Conservation (phyloP, 768 basidiomycete genomes). For the Suillus plorans region DNA sequence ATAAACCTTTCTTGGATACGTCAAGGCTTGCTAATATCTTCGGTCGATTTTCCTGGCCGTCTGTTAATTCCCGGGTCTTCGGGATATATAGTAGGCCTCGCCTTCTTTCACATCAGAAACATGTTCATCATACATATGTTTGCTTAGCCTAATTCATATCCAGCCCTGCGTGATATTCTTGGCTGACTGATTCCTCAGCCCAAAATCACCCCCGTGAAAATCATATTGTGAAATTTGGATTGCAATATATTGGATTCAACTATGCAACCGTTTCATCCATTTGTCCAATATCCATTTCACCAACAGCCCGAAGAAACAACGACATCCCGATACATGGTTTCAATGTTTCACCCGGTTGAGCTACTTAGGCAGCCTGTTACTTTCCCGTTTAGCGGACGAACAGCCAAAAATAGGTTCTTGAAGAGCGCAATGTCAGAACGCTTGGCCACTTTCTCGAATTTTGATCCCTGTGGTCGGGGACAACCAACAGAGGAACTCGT, state of each 20-base stretch:
- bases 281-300: background rate
- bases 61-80: background rate
- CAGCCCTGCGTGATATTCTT: background rate
- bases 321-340: slow-evolving; percentile 8
- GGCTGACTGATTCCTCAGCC: background rate
- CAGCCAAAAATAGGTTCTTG: slow-evolving; percentile 30
- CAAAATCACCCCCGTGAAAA: background rate
- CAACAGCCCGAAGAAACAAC: background rate
- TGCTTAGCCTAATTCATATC: background rate
- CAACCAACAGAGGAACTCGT: slow-evolving; percentile 33
- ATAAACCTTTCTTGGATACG: background rate
- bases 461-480: slow-evolving; percentile 29
- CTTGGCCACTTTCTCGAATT: slow-evolving; percentile 32
- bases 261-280: background rate
- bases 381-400: slow-evolving; percentile 31
- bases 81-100: background rate
- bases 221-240: background rate
- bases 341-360: slow-evolving; percentile 17
- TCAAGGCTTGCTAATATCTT: slow-evolving; percentile 1
- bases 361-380: slow-evolving; percentile 23
- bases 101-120: background rate
- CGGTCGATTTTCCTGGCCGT: background rate
- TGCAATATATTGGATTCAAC: slow-evolving; percentile 2
- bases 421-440: slow-evolving; percentile 38
- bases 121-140: background rate